Evolutionary conservation across 2,329 filamentous ascomycete genomes (phyloP), one percentile per base, ranked within the genome.

Genomic region (Diaporthe ilicicola): DNA sequence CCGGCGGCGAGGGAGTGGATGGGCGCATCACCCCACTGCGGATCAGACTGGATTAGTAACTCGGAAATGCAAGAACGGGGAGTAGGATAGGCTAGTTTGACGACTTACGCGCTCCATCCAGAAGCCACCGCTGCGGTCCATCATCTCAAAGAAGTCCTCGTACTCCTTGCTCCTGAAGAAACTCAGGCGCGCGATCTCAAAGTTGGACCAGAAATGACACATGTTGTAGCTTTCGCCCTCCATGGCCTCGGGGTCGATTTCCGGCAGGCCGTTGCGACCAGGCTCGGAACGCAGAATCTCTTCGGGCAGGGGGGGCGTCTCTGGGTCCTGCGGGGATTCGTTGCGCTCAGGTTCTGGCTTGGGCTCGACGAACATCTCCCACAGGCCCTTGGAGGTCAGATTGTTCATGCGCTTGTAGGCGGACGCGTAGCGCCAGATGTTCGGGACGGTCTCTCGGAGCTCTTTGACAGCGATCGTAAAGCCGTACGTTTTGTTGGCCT

Each of bases 191-290:
- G 96, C 96, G 83, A 99, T 99, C 82, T 99, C 96, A 76, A 99
- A 99, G 82, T 99, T 99, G 81, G 94, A 97, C 96, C 96, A 99
- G 86, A 98, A 99, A 85, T 99, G 96, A 81, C 96, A 99, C 96
- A 99, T 99, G 84, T 99, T 99, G 87, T 99, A 99, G 77, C 91
- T 93, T 81, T 99, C 96, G 74, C 94, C 94, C 80, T 98, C 95
- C 96, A 99, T 99, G 51, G 91, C 89, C 78, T 98, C 95, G 0
- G 92, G 91, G 78, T 98, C 94, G 70, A 98, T 93, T 51, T 96
- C 91, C 37, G 92, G 91, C n/a, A 94, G 83, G 42, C 88, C 88
- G 73, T 91, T 90, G 68, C 88, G 87, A 46, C 89, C 90, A 29
- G 93, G 91, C 73, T 97, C 93, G 62, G 89, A 91, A 76, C 91